phyloP scores from a whole-genome alignment of 495 filamentous ascomycete species.

The Trichoderma asperelloides region DNA sequence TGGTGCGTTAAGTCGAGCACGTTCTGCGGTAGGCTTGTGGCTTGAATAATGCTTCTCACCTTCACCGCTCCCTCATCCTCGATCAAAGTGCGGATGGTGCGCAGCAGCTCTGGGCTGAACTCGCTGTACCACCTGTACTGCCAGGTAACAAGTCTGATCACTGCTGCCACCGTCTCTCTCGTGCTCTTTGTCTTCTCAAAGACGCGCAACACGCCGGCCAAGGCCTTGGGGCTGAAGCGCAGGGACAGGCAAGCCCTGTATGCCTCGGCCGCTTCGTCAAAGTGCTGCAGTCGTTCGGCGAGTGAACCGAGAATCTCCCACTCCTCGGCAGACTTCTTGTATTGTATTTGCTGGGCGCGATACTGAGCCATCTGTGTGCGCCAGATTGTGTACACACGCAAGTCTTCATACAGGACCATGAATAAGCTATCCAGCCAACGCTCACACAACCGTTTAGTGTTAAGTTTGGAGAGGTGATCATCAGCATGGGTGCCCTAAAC shows the following conservation, averaged over 20 bases:
- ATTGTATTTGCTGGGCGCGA: constrained; percentile 78
- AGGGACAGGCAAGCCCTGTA: constrained; percentile 74
- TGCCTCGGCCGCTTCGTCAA: constrained; percentile 82
- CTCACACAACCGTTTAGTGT: constrained; percentile 94
- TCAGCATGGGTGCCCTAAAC: constrained; percentile 32
- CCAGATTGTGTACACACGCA: constrained; percentile 98
- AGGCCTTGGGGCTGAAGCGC: constrained; percentile 82
- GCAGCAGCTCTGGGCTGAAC: constrained; percentile 87
- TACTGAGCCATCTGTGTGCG: constrained; percentile 93
- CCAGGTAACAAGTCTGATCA: constrained; percentile 89
- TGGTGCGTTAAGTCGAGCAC: constrained; percentile 93
- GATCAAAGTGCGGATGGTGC: constrained; percentile 80
- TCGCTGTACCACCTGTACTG: constrained; percentile 99
- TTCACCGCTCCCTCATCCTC: constrained; percentile 98
- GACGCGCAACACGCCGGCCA: constrained; percentile 70
- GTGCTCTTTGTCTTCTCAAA: constrained; percentile 66
- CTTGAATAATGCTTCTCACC: constrained; percentile 92
- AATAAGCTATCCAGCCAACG: constrained; percentile 97
- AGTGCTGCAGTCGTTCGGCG: constrained; percentile 83
- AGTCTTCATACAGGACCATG: constrained; percentile 97
- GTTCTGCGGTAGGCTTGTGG: constrained; percentile 83
- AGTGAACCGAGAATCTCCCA: constrained; percentile 97
- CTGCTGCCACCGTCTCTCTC: constrained; percentile 61
- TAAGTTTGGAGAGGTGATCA: constrained; percentile 60
- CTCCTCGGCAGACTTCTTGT: constrained; percentile 91